These are phyloP conservation scores for Taphrina deformans DNA, from an alignment of 1,139 yeast species.

Conservation along the genomic window DNA sequence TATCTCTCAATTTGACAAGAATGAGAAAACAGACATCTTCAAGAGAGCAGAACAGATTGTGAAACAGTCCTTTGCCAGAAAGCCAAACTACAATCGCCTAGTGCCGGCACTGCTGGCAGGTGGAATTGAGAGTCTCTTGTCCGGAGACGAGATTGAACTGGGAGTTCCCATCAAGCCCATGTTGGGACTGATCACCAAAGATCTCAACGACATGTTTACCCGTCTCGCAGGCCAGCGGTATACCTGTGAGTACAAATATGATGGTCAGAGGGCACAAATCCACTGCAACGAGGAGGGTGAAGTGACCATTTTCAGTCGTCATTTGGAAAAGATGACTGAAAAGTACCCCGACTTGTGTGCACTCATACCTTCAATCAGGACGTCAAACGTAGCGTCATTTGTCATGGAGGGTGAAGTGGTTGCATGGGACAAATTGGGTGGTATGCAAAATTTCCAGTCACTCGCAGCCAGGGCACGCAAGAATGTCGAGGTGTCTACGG, in stretches of 20 bases:
- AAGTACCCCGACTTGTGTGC: conserved; percentile 87
- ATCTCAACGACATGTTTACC: conserved; percentile 84
- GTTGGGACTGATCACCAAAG: conserved; percentile 96
- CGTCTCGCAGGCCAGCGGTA: conserved; percentile 68
- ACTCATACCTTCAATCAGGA: conserved; percentile 26
- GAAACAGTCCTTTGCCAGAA: conserved; percentile 44
- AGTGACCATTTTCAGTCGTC: conserved; percentile 81
- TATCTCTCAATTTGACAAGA: conserved; percentile 40
- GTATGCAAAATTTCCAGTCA: conserved; percentile 85
- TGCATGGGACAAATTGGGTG: conserved; percentile 80
- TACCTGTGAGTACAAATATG: conserved; percentile 94
- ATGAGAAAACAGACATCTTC: conserved; percentile 77
- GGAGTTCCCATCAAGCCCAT: conserved; percentile 94
- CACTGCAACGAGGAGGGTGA: conserved; percentile 68
- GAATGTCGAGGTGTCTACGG: conserved; percentile 82
- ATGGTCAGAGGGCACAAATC: conserved; percentile 96
- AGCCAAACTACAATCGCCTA: conserved; percentile 86
- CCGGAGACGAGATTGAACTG: conserved; percentile 37
- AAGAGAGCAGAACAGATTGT: conserved; percentile 61
- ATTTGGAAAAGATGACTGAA: conserved; percentile 95
- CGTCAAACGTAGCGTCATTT: conserved; percentile 35
- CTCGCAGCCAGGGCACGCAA: conserved; percentile 90
- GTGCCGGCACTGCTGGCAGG: conserved; percentile 63
- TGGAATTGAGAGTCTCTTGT: conserved; percentile 61
- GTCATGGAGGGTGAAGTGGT: conserved; percentile 82